phyloP scores from a whole-genome alignment of 225 moss, liverwort and hornwort species.

The Physcomitrium patens region DNA sequence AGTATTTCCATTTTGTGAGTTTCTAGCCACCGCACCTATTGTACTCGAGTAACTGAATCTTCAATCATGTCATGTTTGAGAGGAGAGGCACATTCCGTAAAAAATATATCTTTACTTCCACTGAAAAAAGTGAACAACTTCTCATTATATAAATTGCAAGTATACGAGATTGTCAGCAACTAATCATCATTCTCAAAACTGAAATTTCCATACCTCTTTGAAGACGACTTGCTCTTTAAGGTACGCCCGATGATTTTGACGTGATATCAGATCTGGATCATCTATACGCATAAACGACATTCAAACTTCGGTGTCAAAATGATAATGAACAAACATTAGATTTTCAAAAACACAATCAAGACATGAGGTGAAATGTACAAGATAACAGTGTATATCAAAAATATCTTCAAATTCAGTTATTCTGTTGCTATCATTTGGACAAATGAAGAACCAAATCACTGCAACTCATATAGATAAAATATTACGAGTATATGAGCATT shows the following conservation, averaged over 20 bases:
- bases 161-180: slow-evolving; percentile 35
- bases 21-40: slow-evolving; percentile 50
- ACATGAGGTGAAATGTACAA: slow-evolving; percentile 11
- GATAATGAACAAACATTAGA: slow-evolving; percentile 9
- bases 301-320: slow-evolving; percentile 18
- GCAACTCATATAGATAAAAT: slow-evolving; percentile 18
- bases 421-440: slow-evolving; percentile 15
- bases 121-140: slow-evolving; percentile 52
- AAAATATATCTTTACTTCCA: slow-evolving; percentile 46
- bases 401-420: slow-evolving; percentile 9
- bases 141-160: slow-evolving; percentile 42
- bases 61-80: slow-evolving; percentile 53
- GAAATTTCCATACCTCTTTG: slow-evolving; percentile 71
- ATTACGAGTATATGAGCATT: slow-evolving; percentile 8
- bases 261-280: slow-evolving; percentile 80
- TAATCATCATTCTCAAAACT: slow-evolving; percentile 33
- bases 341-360: slow-evolving; percentile 14
- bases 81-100: slow-evolving; percentile 49
- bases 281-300: slow-evolving; percentile 40
- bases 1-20: slow-evolving; percentile 54
- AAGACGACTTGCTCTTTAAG: slow-evolving; percentile 82
- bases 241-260: slow-evolving; percentile 77
- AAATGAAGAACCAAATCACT: slow-evolving; percentile 15
- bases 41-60: slow-evolving; percentile 52
- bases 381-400: slow-evolving; percentile 1